Evolutionary conservation across 2,329 filamentous ascomycete species (phyloP).

Genomic region (Colletotrichum tamarilloi): DNA sequence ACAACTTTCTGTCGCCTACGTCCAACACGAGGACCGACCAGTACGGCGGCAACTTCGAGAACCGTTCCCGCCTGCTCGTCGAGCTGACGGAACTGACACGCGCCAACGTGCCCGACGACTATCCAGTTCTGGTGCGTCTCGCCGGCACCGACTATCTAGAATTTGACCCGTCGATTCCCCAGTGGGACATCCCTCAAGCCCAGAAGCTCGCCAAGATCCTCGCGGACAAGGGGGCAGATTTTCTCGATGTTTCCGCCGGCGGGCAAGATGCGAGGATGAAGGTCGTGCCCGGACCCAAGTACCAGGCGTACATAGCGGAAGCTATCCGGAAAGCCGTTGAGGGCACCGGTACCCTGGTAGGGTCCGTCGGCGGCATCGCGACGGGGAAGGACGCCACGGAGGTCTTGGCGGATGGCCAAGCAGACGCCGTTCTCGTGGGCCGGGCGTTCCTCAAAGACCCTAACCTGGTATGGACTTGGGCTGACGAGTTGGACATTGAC

Average conservation of each 20-base stretch:
- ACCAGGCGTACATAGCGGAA: slow-evolving; percentile 76
- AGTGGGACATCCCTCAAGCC: slow-evolving; percentile 74
- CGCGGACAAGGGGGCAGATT: slow-evolving; percentile 73
- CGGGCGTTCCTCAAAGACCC: slow-evolving; percentile 67
- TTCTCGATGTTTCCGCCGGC: slow-evolving; percentile 77
- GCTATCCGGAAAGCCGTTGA: slow-evolving; percentile 74
- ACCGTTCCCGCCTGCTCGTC: slow-evolving; percentile 54
- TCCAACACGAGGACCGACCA: slow-evolving; percentile 59
- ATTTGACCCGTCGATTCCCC: slow-evolving; percentile 62
- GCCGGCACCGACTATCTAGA: slow-evolving; percentile 80
- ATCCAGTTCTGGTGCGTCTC: slow-evolving; percentile 78
- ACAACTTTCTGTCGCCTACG: slow-evolving; percentile 55
- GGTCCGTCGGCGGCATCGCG: slow-evolving; percentile 58
- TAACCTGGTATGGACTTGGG: slow-evolving; percentile 62
- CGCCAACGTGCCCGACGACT: slow-evolving; percentile 67
- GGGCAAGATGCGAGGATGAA: slow-evolving; percentile 71
- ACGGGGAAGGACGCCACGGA: slow-evolving; percentile 56
- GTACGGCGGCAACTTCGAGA: slow-evolving; percentile 58
- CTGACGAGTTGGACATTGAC: slow-evolving; percentile 60
- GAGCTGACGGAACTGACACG: slow-evolving; percentile 68
- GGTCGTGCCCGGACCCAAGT: slow-evolving; percentile 69
- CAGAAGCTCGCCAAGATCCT: slow-evolving; percentile 70
- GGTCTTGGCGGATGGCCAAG: slow-evolving; percentile 53
- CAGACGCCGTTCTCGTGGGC: slow-evolving; percentile 61
- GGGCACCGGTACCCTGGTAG: slow-evolving; percentile 56